phyloP scores from a whole-genome alignment of 164 flowering plant species.

The Taxillus chinensis region DNA sequence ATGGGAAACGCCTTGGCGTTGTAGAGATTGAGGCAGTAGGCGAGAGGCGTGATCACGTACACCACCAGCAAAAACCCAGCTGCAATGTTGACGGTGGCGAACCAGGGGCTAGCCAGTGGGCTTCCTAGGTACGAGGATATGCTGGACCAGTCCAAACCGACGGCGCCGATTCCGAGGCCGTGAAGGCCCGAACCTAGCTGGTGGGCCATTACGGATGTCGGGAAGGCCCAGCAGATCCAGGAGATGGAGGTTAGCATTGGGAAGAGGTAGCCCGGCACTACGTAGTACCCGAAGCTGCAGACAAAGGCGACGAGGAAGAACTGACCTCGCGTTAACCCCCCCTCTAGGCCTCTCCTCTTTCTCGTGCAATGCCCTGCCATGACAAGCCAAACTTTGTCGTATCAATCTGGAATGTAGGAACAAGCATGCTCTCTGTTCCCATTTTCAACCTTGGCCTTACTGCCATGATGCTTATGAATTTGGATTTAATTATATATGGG shows the following conservation, averaged over 20 bases:
- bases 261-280: constrained; percentile 53
- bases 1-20: constrained; percentile 45
- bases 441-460: too few relatives aligned
- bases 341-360: constrained; percentile 30
- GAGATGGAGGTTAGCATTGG: constrained; percentile 47
- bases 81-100: constrained; percentile 49
- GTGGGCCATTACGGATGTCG: constrained; percentile 50
- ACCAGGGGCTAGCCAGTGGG: constrained; percentile 66
- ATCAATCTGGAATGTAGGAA: too few relatives aligned
- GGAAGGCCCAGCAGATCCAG: constrained; percentile 58
- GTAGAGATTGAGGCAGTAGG: constrained; percentile 48
- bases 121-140: constrained; percentile 48
- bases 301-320: constrained; percentile 52
- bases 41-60: constrained; percentile 37
- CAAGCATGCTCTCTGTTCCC: too few relatives aligned
- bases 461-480: too few relatives aligned
- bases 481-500: too few relatives aligned
- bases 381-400: too few relatives aligned
- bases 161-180: constrained; percentile 55
- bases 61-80: constrained; percentile 34
- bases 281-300: constrained; percentile 57
- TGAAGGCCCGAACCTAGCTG: constrained; percentile 57
- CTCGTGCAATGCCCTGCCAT: constrained; percentile 51
- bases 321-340: constrained; percentile 31
- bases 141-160: constrained; percentile 56